These are phyloP conservation scores for Eleusine coracana DNA, from an alignment of 176 grass and related monocot genomes.

Conservation along the genomic window DNA sequence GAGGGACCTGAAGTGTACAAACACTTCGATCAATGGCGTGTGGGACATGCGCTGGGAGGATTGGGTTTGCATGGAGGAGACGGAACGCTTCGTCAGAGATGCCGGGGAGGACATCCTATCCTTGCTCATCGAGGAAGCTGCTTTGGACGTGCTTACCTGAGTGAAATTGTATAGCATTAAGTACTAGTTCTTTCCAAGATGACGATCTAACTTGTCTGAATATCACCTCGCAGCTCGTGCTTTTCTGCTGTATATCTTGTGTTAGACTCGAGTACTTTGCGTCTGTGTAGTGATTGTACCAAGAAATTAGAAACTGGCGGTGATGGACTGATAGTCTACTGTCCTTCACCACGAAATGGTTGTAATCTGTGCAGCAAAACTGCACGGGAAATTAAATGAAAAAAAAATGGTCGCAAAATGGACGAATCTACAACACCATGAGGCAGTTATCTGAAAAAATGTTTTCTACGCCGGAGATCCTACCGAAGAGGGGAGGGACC, in stretches of 20 bases:
- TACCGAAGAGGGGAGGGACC: too few relatives aligned
- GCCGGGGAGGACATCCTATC: constrained; percentile 50
- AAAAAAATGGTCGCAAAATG: not conserved
- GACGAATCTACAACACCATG: not conserved
- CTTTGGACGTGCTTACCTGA: constrained; percentile 34
- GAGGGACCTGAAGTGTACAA: constrained; percentile 61
- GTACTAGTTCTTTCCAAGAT: too few relatives aligned
- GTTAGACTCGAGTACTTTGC: not conserved
- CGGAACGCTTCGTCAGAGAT: constrained; percentile 47
- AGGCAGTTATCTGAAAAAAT: not conserved
- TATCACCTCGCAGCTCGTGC: not conserved
- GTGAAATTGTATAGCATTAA: too few relatives aligned
- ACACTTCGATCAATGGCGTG: constrained; percentile 42
- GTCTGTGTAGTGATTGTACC: not conserved
- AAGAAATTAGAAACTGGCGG: not conserved
- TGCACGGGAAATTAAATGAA: not conserved
- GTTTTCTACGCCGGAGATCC: not conserved
- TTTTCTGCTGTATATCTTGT: not conserved
- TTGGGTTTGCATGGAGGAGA: constrained; percentile 69
- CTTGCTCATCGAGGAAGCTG: constrained; percentile 60
- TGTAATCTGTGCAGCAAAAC: not conserved
- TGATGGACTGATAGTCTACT: too few relatives aligned
- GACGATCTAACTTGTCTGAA: not conserved
- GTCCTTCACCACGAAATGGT: not conserved
- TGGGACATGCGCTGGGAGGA: constrained; percentile 81